phyloP scores from a whole-genome alignment of 2,329 filamentous ascomycete species.

The Talaromyces sp. region DNA sequence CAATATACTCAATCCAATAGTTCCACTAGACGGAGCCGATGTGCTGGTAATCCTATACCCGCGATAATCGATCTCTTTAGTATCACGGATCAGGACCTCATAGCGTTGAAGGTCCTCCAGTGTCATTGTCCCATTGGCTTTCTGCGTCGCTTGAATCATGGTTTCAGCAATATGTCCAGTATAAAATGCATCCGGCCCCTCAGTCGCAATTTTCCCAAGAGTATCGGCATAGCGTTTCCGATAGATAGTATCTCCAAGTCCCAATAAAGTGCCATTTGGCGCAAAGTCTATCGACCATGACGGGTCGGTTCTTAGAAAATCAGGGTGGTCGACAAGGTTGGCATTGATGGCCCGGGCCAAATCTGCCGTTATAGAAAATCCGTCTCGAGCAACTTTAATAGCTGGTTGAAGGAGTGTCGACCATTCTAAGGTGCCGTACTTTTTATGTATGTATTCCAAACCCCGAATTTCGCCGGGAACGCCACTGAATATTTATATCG shows the following conservation, averaged over 20 bases:
- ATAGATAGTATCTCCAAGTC: slow-evolving; percentile 74
- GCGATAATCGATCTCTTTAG: slow-evolving; percentile 64
- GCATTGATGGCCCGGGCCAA: slow-evolving; percentile 69
- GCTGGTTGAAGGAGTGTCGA: slow-evolving; percentile 70
- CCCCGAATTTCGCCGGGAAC: slow-evolving; percentile 67
- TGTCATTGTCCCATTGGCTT: slow-evolving; percentile 79
- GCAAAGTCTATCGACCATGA: slow-evolving; percentile 88
- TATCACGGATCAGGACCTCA: slow-evolving; percentile 61
- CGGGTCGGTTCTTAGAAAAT: slow-evolving; percentile 73
- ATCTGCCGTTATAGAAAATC: slow-evolving; percentile 72
- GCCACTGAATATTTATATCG: slow-evolving; percentile 41
- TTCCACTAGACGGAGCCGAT: slow-evolving; percentile 76
- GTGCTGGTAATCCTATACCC: slow-evolving; percentile 65
- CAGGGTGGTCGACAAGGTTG: slow-evolving; percentile 48
- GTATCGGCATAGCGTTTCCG: slow-evolving; percentile 78
- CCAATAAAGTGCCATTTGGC: slow-evolving; percentile 70
- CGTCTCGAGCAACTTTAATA: slow-evolving; percentile 68
- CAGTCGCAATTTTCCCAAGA: slow-evolving; percentile 70
- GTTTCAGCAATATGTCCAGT: slow-evolving; percentile 68
- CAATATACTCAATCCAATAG: slow-evolving; percentile 70
- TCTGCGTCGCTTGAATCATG: slow-evolving; percentile 67
- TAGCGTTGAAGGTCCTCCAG: slow-evolving; percentile 75
- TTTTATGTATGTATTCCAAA: slow-evolving; percentile 70
- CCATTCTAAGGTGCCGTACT: slow-evolving; percentile 65
- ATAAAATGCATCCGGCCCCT: slow-evolving; percentile 75